Evolutionary conservation across 768 basidiomycete genomes (phyloP), one percentile per base, ranked within the genome.

Genomic region (Russula abietina): DNA sequence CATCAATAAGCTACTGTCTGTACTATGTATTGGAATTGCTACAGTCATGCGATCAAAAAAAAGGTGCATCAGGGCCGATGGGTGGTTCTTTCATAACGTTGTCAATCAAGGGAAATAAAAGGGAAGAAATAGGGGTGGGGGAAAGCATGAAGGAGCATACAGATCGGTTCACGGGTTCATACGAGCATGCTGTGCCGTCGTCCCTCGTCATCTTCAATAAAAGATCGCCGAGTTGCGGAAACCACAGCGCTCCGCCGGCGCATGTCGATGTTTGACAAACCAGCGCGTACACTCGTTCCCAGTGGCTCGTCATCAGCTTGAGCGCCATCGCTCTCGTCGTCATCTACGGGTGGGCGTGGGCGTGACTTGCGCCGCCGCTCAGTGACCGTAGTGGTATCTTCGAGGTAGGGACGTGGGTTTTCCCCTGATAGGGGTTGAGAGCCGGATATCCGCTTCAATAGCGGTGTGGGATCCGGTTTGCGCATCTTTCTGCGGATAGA

Each of bases 401-500:
- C 65, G 45, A 66, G 36, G 33, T 69, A 67, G 2, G 72, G 65
- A 4, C 72, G 3, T 71, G 66, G 9, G 62, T 38, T 36, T 43
- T 51, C 55, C 12, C 33, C 54, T 69, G 26, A 70, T 64, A 46
- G 17, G 39, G 55, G 24, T 63, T 60, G 63, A 60, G 60, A 39
- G 57, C 43, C 24, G 49, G 33, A 33, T 55, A 61, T n/a, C n/a
- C 63, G 52, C 55, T 59, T 61, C 51, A 46, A 76, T 69, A 68
- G 64, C 19, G 69, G 68, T 30, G 46, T 36, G 26, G 81, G 76
- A 67, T 89, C 88, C 11, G 91, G 90, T 74, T 92, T 92, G 50
- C 91, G 86, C 91, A 93, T 92, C 83, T 93, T 93, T 51, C 89
- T 91, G 69, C 49, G 69, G 24, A 30, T 32, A 41, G 32, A 36